Base-by-base conservation (phyloP, 2,329 filamentous ascomycete species). In the Cladosporium sp. region DNA sequence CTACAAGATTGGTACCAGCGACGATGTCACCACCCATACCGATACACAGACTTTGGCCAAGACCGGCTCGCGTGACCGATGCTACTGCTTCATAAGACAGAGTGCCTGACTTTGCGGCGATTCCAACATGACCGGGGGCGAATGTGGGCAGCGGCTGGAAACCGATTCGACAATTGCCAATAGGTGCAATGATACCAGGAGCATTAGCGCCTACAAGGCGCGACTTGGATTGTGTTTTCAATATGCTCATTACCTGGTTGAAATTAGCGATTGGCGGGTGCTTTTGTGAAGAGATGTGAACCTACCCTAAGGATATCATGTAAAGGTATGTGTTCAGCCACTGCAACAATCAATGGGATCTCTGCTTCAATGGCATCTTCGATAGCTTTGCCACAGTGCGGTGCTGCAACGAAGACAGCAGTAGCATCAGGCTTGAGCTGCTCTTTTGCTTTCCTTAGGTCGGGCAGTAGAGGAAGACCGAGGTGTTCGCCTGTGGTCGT, bases 361-460 rank as follows among this genome's bases (percentile, higher is more conserved):
- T 93, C 90, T 0, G 90, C 90, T 76, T 89, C 90, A 62, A 93
- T 91, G 1, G 91, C 91, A 75, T 93, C 90, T 75, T 92, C 88
- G 71, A 94, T 93, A 0, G 91, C 91, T 30, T 83, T 82, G 0
- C 88, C 84, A 1, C 91, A 91, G 70, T 90, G 87, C 67, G 88
- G 86, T n/a, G 91, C 90, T 1, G 91, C 88, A 2, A 93, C 91
- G 71, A 92, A 93, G 65, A 94, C 90, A 4, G 88, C 90, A 1
- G 91, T 92, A 4, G 90, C 91, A 78, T 93, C 88, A 2, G 91
- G 91, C 71, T 88, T 91, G 44, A 92, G 79, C 71, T 86, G 81
- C 70, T 90, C 85, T 80, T 90, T 87, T 7, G 91, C 91, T 74
- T 84, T 86, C 72, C 84, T 83, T 34, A 93, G 88, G 52, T 85